Evolutionary conservation across 139 green algal genomes (phyloP).

Genomic region (Penium margaritaceum): DNA sequence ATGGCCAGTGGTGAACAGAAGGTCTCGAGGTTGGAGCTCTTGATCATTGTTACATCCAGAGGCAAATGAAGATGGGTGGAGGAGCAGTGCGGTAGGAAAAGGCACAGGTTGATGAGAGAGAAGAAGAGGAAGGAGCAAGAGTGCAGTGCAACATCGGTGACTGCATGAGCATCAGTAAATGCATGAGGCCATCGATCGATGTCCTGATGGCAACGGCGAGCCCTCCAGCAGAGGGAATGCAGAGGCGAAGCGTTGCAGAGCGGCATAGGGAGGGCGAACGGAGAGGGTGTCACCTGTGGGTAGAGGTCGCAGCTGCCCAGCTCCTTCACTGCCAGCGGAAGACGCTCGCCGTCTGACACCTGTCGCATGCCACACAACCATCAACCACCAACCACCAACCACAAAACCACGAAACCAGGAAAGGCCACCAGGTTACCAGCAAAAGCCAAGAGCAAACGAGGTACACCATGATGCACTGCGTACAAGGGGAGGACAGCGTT

Average conservation of each 20-base stretch:
- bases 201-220: too few relatives aligned
- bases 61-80: too few relatives aligned
- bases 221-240: not conserved
- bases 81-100: not conserved
- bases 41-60: too few relatives aligned
- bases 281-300: constrained; percentile 57
- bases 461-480: not conserved
- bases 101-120: not conserved
- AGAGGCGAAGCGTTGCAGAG: constrained; percentile 71
- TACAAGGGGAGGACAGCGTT: too few relatives aligned
- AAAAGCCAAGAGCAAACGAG: not conserved
- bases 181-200: too few relatives aligned
- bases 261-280: not conserved
- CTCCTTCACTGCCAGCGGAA: constrained; percentile 92
- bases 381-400: too few relatives aligned
- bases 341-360: constrained; percentile 82
- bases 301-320: constrained; percentile 89
- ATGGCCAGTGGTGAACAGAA: too few relatives aligned
- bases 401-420: too few relatives aligned
- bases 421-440: too few relatives aligned
- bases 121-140: constrained; percentile 17
- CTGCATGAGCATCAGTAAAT: too few relatives aligned
- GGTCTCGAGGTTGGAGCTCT: too few relatives aligned
- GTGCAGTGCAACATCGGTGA: too few relatives aligned
- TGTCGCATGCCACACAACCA: constrained; percentile 9